phyloP scores from a whole-genome alignment of 2,329 filamentous ascomycete genomes.

The Monosporascus sp. region DNA sequence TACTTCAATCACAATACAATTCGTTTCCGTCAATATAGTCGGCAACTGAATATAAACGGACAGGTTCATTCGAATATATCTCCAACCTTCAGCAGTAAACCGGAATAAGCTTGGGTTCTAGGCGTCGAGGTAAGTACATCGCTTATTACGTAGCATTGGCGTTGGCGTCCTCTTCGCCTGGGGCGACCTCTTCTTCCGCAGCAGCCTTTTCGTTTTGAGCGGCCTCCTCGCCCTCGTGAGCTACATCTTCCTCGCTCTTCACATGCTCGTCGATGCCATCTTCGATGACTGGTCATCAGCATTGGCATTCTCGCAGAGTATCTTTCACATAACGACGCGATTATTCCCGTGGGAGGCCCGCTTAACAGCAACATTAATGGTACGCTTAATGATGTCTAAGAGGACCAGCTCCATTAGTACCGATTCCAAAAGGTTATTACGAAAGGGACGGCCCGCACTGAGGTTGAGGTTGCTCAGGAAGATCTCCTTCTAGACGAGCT shows the following conservation, averaged over 20 bases:
- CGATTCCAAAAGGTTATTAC: conserved; percentile 1
- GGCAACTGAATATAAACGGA: no score
- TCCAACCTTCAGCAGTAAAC: no score
- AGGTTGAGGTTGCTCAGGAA: conserved; percentile 19
- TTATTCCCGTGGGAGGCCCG: conserved; percentile 15
- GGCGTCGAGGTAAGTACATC: no score
- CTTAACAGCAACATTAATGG: conserved; percentile 17
- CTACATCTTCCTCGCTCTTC: neutral
- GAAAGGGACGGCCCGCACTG: neutral
- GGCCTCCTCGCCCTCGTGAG: neutral
- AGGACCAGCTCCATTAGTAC: conserved; percentile 3
- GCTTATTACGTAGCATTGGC: neutral
- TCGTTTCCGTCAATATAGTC: no score
- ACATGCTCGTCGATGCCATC: neutral
- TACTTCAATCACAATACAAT: no score
- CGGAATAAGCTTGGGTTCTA: neutral
- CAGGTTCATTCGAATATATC: no score
- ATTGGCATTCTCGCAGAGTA: conserved; percentile 10
- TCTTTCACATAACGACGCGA: conserved; percentile 15
- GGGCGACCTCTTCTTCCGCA: neutral
- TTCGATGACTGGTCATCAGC: neutral
- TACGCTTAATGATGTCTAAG: conserved; percentile 22
- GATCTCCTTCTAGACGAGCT: conserved; percentile 20
- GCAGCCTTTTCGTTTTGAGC: neutral
- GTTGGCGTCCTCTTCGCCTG: neutral